Evolutionary conservation across 208 protist species (phyloP), one percentile per base, ranked within the genome.

Genomic region (Phytomonas sp.): DNA sequence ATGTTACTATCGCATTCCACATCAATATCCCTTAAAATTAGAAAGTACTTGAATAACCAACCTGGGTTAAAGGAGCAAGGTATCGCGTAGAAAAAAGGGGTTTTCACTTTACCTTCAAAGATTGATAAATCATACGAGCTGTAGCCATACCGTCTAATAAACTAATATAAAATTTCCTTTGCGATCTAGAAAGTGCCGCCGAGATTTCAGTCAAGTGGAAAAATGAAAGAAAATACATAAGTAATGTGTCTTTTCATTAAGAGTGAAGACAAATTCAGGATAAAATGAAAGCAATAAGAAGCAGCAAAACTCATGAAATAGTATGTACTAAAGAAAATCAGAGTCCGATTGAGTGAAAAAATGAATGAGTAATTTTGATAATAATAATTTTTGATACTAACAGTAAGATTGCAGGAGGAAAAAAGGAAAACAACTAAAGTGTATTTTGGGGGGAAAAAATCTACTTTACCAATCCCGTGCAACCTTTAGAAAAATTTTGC

Each of bases 201-300:
- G 19, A 26, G 19, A 23, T 56, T 12, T 26, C 5, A 56, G 11
- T 56, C 8, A 56, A 26, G 16, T 7, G 45, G 19, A 56, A 56
- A 26, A 56, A 26, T 56, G 19, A 19, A 56, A 0, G 45, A 56
- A 26, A 23, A 12, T 56, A 6, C 45, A 26, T 23, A n/a, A n/a
- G n/a, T n/a, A 26, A 23, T 12, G 11, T 56, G 16, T 5, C 10
- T 26, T 56, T 56, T 56, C 26, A 56, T 7, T 11, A 56, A 26
- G 26, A 26, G 45, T 26, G 26, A 56, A 56, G 6, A 23, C 23
- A 26, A 56, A 56, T 26, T 8, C 26, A 19, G 45, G 26, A 26
- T 56, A 56, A 26, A 56, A 56, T 49, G 40, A 56, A 56, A 56
- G 45, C 45, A 56, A 56, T 56, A 26, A 56, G 19, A 56, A 26